Percentiles rank a stretch among this genome's conserved stretches.
Evolutionary conservation across 2,329 filamentous ascomycete species (phyloP).

Genomic region (Scopulariopsis brevicaulis): DNA sequence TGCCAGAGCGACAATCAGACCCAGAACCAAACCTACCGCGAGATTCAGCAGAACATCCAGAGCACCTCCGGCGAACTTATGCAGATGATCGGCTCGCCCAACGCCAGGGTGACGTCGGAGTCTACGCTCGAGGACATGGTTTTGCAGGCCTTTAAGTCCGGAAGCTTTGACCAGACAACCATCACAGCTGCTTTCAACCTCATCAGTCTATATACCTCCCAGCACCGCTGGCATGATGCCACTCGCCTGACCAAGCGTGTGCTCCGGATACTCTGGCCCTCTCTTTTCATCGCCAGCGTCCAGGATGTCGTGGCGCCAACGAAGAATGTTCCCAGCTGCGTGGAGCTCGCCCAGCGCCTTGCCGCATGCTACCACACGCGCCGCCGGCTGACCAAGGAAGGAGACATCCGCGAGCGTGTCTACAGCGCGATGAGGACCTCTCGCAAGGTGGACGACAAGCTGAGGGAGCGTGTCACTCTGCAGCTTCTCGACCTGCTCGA

Average conservation of each 20-base stretch:
- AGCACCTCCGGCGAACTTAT: conserved; percentile 28
- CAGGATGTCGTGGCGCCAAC: conserved; percentile 29
- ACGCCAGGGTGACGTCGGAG: conserved; percentile 20
- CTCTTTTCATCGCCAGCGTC: conserved; percentile 28
- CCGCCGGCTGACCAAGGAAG: conserved; percentile 20
- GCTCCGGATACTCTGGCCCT: conserved; percentile 31
- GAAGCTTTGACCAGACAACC: conserved; percentile 25
- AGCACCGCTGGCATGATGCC: conserved; percentile 33
- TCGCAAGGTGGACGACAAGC: conserved; percentile 18
- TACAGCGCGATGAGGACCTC: conserved; percentile 19
- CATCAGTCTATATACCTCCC: conserved; percentile 26
- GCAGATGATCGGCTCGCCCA: conserved; percentile 20
- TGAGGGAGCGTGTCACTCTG: conserved; percentile 10
- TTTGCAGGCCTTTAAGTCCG: conserved; percentile 25
- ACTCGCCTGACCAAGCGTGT: conserved; percentile 30
- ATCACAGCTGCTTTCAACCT: conserved; percentile 27
- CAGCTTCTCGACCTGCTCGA: conserved; percentile 18
- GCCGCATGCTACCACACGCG: conserved; percentile 30
- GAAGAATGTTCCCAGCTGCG: conserved; percentile 28
- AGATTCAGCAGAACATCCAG: conserved; percentile 29
- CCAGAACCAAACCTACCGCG: conserved; percentile 20
- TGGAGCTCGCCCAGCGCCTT: conserved; percentile 32
- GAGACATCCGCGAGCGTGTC: conserved; percentile 19
- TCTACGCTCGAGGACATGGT: conserved; percentile 29
- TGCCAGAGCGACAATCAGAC: conserved; percentile 22